Percentiles rank a stretch among this genome's conserved stretches.
Conservation (phyloP, 2,329 filamentous ascomycete genomes). For the Hypoxylon sp. region DNA sequence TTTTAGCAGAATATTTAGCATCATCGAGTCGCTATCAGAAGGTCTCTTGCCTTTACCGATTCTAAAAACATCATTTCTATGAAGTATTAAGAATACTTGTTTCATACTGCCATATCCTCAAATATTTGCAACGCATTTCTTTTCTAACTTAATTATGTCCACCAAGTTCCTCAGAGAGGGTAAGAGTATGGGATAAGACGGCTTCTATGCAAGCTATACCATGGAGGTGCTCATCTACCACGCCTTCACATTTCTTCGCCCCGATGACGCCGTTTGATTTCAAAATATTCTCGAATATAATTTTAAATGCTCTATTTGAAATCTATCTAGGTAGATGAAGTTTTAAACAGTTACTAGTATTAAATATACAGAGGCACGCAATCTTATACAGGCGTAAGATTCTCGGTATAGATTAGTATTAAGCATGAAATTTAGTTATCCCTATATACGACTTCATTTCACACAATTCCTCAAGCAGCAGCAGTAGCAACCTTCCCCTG, state of each 20-base stretch:
- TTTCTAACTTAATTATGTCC: background rate
- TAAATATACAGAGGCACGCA: background rate
- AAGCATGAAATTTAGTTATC: background rate
- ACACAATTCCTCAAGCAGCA: conserved; percentile 40
- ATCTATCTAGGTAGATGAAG: too few species aligned
- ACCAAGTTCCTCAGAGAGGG: too few species aligned
- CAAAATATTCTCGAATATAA: too few species aligned
- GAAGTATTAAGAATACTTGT: background rate
- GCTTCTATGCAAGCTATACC: too few species aligned
- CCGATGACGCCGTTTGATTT: too few species aligned
- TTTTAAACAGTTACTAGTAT: too few species aligned
- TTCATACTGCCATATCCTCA: background rate
- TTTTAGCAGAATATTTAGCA: conserved; percentile 19
- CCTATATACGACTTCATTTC: background rate
- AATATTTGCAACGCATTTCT: background rate
- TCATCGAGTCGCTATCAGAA: conserved; percentile 8
- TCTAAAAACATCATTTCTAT: background rate
- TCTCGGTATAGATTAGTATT: background rate
- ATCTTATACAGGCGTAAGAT: background rate
- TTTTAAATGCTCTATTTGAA: too few species aligned
- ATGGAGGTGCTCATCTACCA: too few species aligned
- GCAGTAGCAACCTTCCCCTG: conserved; percentile 40
- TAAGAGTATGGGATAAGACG: too few species aligned
- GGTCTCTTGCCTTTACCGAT: background rate
- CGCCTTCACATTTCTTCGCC: too few species aligned